Base-by-base conservation (phyloP, 73 alveolate genomes). In the Diophrys sp. region DNA sequence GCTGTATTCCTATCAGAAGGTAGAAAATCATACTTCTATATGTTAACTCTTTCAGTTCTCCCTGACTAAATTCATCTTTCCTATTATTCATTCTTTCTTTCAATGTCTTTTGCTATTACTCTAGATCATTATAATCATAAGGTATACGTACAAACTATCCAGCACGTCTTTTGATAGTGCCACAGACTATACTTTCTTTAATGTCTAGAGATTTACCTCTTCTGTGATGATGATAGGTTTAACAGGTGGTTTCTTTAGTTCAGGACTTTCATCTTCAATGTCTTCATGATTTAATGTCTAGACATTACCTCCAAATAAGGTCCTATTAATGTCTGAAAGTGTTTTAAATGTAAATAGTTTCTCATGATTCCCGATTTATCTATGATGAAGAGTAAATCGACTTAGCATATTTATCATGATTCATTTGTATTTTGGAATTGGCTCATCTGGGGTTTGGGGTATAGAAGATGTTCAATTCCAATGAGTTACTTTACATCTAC, bases 271-370 rank as follows among this genome's bases (percentile, higher is more conserved):
- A n/a, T n/a, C n/a, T n/a, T n/a, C n/a, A n/a, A n/a, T n/a, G n/a
- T n/a, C n/a, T n/a, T n/a, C n/a, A n/a, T n/a, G n/a, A n/a, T n/a
- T n/a, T n/a, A n/a, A n/a, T n/a, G n/a, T 29, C 30, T 68, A 25
- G 1, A 14, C 27, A 1, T 31, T 31, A 5, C 31, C 34, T 28
- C 34, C 34, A 30, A 71, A 71, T 71, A 71, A 55, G 11, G 30
- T 71, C 32, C 67, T 29, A 33, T 71, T 71, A 1, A 71, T 71
- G 2, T 71, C 79, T 14, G 69, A 62, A 1, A 71, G 23, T 71
- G 79, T 71, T 71, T 33, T 71, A 31, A 71, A 71, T 31, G 53
- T 23, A 8, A 71, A 23, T 1, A 71, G 67, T 30, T 71, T 55
- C 32, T 71, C 27, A 29, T 34, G 34, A 71, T 71, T 71, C 26